Conservation (phyloP, 345 rosid species). For the Balakata baccata region DNA sequence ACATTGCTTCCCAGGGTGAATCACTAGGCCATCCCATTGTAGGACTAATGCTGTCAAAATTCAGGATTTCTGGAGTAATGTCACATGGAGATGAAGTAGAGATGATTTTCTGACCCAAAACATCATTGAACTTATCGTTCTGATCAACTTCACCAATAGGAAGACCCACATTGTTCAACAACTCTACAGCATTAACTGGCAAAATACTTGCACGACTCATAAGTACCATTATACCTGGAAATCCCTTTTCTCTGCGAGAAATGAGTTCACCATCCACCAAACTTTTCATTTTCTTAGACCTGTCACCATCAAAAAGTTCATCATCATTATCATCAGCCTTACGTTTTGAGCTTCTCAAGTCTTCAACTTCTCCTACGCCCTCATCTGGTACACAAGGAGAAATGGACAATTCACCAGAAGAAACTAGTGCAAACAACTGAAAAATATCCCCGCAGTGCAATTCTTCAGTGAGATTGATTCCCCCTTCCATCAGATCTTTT, state of each 20-base stretch:
- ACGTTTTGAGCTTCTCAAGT: constrained; percentile 67
- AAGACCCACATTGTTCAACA: constrained; percentile 47
- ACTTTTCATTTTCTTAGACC: constrained; percentile 57
- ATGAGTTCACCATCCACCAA: constrained; percentile 64
- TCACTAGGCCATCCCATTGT: constrained; percentile 36
- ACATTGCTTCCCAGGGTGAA: constrained; percentile 80
- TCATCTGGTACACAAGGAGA: constrained; percentile 70
- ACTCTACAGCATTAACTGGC: constrained; percentile 43
- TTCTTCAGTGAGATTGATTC: constrained; percentile 54
- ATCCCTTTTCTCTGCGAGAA: constrained; percentile 90
- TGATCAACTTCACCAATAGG: constrained; percentile 18
- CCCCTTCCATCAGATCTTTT: constrained; percentile 53
- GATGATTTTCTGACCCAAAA: constrained; percentile 25
- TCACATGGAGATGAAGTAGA: constrained; percentile 31
- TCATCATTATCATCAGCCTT: constrained; percentile 54
- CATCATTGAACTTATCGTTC: constrained; percentile 33
- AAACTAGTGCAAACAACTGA: constrained; percentile 66
- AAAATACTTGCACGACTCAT: constrained; percentile 44
- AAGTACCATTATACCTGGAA: constrained; percentile 74
- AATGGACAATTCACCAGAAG: constrained; percentile 69
- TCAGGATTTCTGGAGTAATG: constrained; percentile 36
- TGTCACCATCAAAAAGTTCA: constrained; percentile 47
- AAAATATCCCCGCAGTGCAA: constrained; percentile 91
- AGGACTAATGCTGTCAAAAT: constrained; percentile 34
- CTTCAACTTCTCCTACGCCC: constrained; percentile 95